phyloP scores from a whole-genome alignment of 2,329 filamentous ascomycete species.

The Cercospora canescens region DNA sequence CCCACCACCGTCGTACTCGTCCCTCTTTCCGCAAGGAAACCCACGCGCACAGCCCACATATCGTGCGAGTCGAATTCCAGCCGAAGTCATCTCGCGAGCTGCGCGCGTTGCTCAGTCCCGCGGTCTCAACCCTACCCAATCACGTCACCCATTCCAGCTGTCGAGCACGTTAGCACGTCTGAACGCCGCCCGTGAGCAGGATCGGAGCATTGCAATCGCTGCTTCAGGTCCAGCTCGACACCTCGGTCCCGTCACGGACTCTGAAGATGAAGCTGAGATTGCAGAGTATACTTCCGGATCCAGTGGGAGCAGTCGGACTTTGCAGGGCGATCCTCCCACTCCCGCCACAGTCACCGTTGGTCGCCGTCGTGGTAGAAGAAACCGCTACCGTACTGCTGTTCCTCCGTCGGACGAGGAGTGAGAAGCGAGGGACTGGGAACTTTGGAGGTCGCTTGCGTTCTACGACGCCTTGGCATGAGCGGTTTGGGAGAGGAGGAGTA shows the following conservation, averaged over 20 bases:
- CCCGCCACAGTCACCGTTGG: background rate
- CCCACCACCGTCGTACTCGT: slow-evolving; percentile 7
- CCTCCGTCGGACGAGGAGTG: background rate
- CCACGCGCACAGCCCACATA: background rate
- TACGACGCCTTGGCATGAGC: background rate
- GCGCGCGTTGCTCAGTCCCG: slow-evolving; percentile 4
- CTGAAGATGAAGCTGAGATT: slow-evolving; percentile 3
- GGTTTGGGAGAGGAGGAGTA: background rate
- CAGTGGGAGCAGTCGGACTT: slow-evolving; percentile 21
- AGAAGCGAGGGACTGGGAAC: background rate
- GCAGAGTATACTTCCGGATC: slow-evolving; percentile 10
- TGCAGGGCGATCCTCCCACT: background rate
- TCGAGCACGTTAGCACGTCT: slow-evolving; percentile 21
- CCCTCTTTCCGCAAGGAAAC: background rate
- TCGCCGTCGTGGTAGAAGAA: background rate
- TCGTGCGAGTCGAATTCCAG: background rate
- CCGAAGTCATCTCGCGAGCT: slow-evolving; percentile 5
- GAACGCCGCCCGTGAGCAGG: slow-evolving; percentile 8
- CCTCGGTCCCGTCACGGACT: background rate
- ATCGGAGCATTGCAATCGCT: background rate
- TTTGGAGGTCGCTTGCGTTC: background rate
- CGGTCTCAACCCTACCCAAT: background rate
- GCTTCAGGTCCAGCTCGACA: background rate
- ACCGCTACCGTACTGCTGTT: background rate
- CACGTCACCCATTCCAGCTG: slow-evolving; percentile 27